phyloP scores from a whole-genome alignment of 2,329 filamentous ascomycete genomes.

The Aspergillus vadensis region DNA sequence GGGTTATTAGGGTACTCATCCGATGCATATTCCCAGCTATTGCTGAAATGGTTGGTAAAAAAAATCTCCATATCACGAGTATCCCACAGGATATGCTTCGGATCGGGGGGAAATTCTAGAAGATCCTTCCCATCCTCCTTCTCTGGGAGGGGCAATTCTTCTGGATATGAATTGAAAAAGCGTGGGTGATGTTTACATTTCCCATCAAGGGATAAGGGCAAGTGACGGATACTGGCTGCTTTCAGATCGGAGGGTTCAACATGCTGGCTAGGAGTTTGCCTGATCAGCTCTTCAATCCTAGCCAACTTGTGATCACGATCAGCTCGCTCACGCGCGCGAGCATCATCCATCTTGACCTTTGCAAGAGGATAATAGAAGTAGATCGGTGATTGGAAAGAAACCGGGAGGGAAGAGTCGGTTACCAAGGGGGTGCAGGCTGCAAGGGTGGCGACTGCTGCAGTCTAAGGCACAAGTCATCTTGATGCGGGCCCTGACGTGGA shows the following conservation, averaged over 20 bases:
- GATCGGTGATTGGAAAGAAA: too few species aligned
- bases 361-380: too few species aligned
- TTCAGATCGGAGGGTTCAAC: not conserved
- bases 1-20: not conserved
- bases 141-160: slow-evolving; percentile 6
- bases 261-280: slow-evolving; percentile 4
- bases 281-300: slow-evolving; percentile 5
- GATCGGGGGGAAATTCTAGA: not conserved
- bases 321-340: not conserved
- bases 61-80: slow-evolving; percentile 4
- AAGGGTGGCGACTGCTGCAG: too few species aligned
- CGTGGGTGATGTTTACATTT: not conserved
- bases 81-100: slow-evolving; percentile 2
- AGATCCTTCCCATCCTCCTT: not conserved
- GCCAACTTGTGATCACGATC: not conserved
- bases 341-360: not conserved
- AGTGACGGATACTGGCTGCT: not conserved
- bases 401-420: too few species aligned
- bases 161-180: not conserved
- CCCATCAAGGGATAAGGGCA: not conserved
- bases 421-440: too few species aligned
- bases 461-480: too few species aligned
- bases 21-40: not conserved
- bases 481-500: too few species aligned
- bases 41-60: not conserved